Base-by-base conservation (phyloP, 768 basidiomycete species). In the Leccinum rimulosum region DNA sequence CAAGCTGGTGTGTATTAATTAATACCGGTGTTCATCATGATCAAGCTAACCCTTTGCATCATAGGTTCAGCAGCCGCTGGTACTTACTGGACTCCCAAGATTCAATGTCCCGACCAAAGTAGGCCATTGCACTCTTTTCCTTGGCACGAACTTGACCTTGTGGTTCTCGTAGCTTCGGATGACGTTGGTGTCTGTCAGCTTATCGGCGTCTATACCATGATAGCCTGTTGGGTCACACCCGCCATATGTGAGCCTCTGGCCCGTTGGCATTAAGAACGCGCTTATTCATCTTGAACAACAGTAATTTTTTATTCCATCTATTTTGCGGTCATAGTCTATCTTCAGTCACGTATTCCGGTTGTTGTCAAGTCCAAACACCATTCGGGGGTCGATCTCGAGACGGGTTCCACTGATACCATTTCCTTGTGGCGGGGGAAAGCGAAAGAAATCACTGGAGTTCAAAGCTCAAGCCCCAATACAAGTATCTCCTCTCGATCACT, bases 181-280 rank as follows among this genome's bases (percentile, higher is more conserved):
- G 70, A 77, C 48, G 68, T 73, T 54, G 77, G 74, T 10, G 68
- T 79, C n/a, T 87, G 85, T 64, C 73, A 73, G 55, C 68, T 82
- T 9, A 70, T 84, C 38, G 77, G 78, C 56, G 64, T 79, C 6
- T 84, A 77, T 61, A 79, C 84, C 36, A 58, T 83, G 52, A 63
- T 83, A 1, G 77, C 75, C 45, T 82, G 77, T 63, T 87, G 85
- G 85, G 64, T 84, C 43, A 70, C 77, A 52, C 85, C 85, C 25
- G 69, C 69, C 3, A 66, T 85, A 47, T 69, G 85, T 87, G 59
- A 61, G 84, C 72, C 6, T 15, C 11, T 30, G 19, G 57, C 60
- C 38, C 10, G 31, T 52, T 61, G 11, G 11, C 52, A 3, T 33
- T 19, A 2, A 40, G 11, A 50, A 54, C 50, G 4, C 12, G n/a